phyloP scores from a whole-genome alignment of 768 basidiomycete genomes.

The Tubosaeta sp. region DNA sequence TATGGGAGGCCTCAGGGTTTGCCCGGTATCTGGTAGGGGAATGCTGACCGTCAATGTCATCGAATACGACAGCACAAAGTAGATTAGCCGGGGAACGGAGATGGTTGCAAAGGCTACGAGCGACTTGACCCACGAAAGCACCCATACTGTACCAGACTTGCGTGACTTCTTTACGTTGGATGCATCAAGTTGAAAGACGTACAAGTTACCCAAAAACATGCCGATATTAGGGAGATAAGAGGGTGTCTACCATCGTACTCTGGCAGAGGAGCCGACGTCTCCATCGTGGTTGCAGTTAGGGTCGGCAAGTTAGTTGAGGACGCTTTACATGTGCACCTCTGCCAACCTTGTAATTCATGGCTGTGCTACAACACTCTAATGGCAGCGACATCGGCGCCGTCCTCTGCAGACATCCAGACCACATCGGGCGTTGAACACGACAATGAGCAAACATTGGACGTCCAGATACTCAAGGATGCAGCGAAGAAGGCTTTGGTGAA shows the following conservation, averaged over 20 bases:
- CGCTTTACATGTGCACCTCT: constrained; percentile 7
- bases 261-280: constrained; percentile 12
- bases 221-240: constrained; percentile 69
- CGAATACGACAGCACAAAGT: constrained; percentile 77
- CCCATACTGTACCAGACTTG: constrained; percentile 55
- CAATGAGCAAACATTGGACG: constrained; percentile 46
- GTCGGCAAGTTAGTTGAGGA: not conserved
- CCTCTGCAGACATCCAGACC: constrained; percentile 35
- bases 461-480: constrained; percentile 68
- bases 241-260: constrained; percentile 53
- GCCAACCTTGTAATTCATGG: constrained; percentile 23
- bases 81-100: constrained; percentile 74
- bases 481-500: constrained; percentile 80
- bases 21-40: not conserved
- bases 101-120: constrained; percentile 80
- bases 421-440: constrained; percentile 31
- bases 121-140: constrained; percentile 71
- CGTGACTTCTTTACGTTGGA: constrained; percentile 2
- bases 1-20: constrained; percentile 30
- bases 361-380: constrained; percentile 23
- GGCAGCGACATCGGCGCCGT: constrained; percentile 26
- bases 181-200: constrained; percentile 31
- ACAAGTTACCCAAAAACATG: constrained; percentile 84
- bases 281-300: constrained; percentile 23
- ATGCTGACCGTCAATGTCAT: constrained; percentile 77